phyloP scores from a whole-genome alignment of 2,329 filamentous ascomycete species.

The Nakataea oryzae region DNA sequence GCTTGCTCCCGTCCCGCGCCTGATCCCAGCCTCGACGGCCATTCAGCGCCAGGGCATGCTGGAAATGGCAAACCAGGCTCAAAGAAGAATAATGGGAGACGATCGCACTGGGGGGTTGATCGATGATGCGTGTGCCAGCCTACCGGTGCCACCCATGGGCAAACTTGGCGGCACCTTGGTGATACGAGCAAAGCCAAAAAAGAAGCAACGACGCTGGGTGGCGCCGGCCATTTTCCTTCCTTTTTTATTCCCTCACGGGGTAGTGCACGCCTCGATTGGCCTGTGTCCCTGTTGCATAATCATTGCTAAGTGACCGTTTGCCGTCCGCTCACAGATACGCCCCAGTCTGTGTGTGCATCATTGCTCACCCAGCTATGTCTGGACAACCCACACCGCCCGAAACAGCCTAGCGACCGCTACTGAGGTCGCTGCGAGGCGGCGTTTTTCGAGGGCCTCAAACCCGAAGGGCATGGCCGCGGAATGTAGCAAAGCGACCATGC shows the following conservation, averaged over 20 bases:
- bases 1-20: too few relatives aligned
- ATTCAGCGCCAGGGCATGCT: neutral
- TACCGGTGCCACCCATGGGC: neutral
- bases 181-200: neutral
- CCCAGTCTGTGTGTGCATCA: neutral
- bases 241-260: too few relatives aligned
- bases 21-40: neutral
- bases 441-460: neutral
- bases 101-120: neutral
- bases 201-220: neutral
- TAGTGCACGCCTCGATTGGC: neutral
- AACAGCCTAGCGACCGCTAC: neutral
- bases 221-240: neutral
- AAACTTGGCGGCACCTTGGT: neutral
- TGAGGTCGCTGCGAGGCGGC: too few relatives aligned
- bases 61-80: neutral
- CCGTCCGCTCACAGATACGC: neutral
- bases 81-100: neutral
- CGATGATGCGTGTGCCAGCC: neutral
- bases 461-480: too few relatives aligned
- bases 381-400: neutral
- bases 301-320: too few relatives aligned
- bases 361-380: neutral
- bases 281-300: too few relatives aligned
- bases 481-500: neutral